These are phyloP conservation scores for Colletotrichum tanaceti DNA, from an alignment of 2,329 filamentous ascomycete genomes.

Conservation along the genomic window DNA sequence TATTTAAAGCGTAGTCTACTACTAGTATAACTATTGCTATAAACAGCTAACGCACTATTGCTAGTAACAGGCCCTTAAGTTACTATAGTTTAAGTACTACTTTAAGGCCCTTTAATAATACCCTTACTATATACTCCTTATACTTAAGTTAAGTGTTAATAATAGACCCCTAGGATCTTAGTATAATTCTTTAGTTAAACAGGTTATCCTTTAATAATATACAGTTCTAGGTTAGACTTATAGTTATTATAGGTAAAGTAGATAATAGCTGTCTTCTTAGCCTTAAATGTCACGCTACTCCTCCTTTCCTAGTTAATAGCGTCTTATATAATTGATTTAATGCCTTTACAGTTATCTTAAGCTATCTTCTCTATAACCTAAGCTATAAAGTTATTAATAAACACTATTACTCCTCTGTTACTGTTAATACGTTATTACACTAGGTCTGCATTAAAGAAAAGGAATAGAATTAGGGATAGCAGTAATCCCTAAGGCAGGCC, in stretches of 20 bases:
- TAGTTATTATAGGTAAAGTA: slow-evolving; percentile 73
- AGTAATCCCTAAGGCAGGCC: no score
- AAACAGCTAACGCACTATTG: no score
- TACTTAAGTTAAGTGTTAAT: no score
- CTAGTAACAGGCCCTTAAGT: no score
- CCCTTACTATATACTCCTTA: no score
- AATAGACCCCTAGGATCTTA: no score
- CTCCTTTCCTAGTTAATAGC: slow-evolving; percentile 44
- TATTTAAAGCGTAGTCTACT: neutral
- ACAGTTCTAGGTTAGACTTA: no score
- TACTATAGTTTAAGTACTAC: no score
- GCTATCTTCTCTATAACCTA: slow-evolving; percentile 43
- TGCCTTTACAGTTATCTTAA: slow-evolving; percentile 42
- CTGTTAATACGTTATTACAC: slow-evolving; percentile 48
- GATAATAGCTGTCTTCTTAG: slow-evolving; percentile 67
- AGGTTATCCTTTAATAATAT: no score
- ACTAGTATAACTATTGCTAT: no score
- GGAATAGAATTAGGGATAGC: slow-evolving; percentile 32
- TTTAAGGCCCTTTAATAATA: no score
- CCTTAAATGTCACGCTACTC: slow-evolving; percentile 42
- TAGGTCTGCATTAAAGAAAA: slow-evolving; percentile 53
- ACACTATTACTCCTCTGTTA: slow-evolving; percentile 43
- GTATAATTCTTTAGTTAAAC: no score
- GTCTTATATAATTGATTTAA: slow-evolving; percentile 44
- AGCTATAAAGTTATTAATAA: slow-evolving; percentile 46